Evolutionary conservation across 345 rosid genomes (phyloP), one percentile per base, ranked within the genome.

Genomic region (Populus euphratica): DNA sequence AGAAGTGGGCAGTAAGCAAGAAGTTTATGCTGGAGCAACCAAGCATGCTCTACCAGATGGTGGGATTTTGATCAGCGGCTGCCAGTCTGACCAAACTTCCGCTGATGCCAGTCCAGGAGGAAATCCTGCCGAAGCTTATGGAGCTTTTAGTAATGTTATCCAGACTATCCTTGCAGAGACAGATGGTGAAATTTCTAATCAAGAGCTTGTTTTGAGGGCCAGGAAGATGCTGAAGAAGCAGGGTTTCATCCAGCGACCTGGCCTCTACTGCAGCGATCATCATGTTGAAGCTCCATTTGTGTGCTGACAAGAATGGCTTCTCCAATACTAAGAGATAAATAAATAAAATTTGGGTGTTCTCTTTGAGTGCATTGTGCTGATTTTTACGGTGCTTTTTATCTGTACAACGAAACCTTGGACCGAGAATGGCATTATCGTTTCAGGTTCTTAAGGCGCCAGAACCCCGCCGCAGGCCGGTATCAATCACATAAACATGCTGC

Each of bases 171-270:
- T 96, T 72, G 89, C 88, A 0, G 90, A 90, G n/a, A 56, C 94
- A 1, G 89, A 87, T 25, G 98, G 92, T 36, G 79, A 47, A 17
- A 79, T 93, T 62, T 70, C 92, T 17, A 90, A 93, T 70, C 75
- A 74, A 39, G 90, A 93, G 61, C 87, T 96, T 25, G 99, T 96
- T 64, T 2, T 52, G 21, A 85, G 80, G 68, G 93, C 98, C 0
- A 92, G 99, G 88, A 27, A 86, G 82, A 72, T 85, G 76, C 83
- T 96, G 76, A 70, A 87, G 89, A 85, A 72, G 73, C 94, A 89
- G 83, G 99, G 99, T 9, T 96, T 93, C 89, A 84, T 89, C 43
- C 99, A 96, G 92, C 90, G 81, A 50, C 99, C 99, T 44, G 99
- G 99, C 56, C 94, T 93, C 76, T 96, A 93, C 78, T 96, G 99